Conservation (phyloP, 257 asterid genomes). For the Gentiana straminea region DNA sequence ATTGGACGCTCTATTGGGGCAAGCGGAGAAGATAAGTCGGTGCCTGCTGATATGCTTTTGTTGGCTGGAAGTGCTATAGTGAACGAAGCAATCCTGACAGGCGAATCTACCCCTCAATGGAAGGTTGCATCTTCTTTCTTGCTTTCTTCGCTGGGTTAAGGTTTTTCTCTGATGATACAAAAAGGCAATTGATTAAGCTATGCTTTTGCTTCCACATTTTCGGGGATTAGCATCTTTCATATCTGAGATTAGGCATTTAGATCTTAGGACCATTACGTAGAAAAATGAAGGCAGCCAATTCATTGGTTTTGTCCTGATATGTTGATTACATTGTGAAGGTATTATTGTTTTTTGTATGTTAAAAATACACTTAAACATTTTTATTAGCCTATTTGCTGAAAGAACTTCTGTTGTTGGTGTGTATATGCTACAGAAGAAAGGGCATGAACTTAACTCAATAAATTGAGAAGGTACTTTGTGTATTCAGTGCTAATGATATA, state of each 20-base stretch:
- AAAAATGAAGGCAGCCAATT: background rate
- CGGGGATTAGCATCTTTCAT: background rate
- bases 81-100: constrained; percentile 96
- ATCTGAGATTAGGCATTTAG: no score
- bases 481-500: no score
- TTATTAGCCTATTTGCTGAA: background rate
- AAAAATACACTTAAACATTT: background rate
- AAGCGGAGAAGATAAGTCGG: constrained; percentile 90
- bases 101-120: constrained; percentile 99
- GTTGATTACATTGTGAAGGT: background rate
- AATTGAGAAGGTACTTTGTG: no score
- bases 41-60: constrained; percentile 97
- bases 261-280: background rate
- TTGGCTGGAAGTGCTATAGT: constrained; percentile 96
- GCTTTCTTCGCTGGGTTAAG: background rate
- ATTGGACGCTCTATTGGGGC: constrained; percentile 82
- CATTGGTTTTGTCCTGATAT: background rate
- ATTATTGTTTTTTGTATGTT: background rate
- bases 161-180: background rate
- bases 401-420: background rate
- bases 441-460: background rate
- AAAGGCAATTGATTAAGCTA: background rate
- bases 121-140: constrained; percentile 44
- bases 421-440: background rate
- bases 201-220: background rate